A percentile compares a stretch with the other conserved stretches of the same genome.
Evolutionary conservation across 192 early-diverging fungal species (phyloP).

Genomic region (Coemansia sp.): DNA sequence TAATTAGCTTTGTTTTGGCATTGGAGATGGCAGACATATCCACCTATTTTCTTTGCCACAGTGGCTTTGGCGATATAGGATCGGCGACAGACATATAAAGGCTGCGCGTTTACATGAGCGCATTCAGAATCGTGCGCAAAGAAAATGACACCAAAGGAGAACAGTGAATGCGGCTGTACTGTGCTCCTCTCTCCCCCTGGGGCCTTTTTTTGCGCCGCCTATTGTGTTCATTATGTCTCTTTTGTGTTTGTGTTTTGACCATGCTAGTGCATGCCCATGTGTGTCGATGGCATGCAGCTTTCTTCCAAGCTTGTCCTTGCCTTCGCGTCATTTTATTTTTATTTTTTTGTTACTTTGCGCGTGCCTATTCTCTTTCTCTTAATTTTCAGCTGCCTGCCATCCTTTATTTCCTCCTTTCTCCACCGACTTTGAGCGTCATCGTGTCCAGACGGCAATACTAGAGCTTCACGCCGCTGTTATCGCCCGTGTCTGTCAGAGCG

Average conservation of each 20-base stretch:
- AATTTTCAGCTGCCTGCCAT: not conserved
- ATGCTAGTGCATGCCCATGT: not conserved
- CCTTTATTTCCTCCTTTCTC: not conserved
- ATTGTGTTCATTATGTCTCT: constrained; percentile 1
- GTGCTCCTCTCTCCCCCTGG: not conserved
- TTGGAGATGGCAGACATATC: not conserved
- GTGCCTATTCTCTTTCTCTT: not conserved
- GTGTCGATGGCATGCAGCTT: not conserved
- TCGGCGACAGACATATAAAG: not conserved
- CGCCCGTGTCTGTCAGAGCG: not conserved
- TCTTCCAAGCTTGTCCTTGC: not conserved
- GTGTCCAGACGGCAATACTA: not conserved
- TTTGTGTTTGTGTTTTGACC: constrained; percentile 11
- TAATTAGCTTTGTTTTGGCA: not conserved
- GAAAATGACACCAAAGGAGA: constrained; percentile 9
- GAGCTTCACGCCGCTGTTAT: not conserved
- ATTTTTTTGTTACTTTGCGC: not conserved
- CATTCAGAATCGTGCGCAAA: constrained; percentile 5
- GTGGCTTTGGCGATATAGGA: not conserved
- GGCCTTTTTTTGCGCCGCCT: not conserved
- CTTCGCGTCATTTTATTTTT: not conserved
- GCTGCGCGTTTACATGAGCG: not conserved
- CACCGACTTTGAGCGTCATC: not conserved
- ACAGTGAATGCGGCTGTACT: not conserved
- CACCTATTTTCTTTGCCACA: not conserved